phyloP scores from a whole-genome alignment of 2,329 filamentous ascomycete genomes.

The Colletotrichum cordylinicola region DNA sequence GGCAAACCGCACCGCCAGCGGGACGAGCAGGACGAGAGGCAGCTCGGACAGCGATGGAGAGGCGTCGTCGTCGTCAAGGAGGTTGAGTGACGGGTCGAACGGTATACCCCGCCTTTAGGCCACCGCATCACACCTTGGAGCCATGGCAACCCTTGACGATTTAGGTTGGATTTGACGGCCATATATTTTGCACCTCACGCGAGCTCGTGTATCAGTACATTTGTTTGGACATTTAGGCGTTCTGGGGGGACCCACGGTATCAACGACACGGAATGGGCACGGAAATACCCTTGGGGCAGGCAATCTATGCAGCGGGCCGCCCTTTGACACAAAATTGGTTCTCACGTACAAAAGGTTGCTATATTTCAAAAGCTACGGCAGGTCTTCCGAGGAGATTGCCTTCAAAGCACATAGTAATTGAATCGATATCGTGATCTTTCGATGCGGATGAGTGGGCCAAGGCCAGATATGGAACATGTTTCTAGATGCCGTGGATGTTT shows the following conservation, averaged over 20 bases:
- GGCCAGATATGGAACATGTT: background rate
- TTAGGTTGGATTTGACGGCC: background rate
- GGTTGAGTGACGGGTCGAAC: conserved; percentile 36
- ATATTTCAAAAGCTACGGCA: background rate
- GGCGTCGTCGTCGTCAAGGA: conserved; percentile 23
- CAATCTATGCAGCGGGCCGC: background rate
- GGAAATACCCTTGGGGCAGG: conserved; percentile 18
- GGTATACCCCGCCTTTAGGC: conserved; percentile 38
- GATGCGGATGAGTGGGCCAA: background rate
- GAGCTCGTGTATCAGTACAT: background rate
- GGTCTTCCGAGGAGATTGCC: background rate
- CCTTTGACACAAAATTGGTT: conserved; percentile 5
- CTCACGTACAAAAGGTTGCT: background rate
- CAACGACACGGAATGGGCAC: conserved; percentile 4
- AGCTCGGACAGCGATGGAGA: conserved; percentile 29
- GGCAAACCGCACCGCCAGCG: conserved; percentile 22
- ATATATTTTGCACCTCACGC: background rate
- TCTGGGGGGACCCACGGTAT: background rate
- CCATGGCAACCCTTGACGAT: background rate
- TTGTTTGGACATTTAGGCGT: background rate
- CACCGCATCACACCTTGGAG: background rate
- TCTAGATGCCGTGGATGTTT: background rate
- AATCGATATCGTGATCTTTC: background rate
- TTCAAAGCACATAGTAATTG: background rate
- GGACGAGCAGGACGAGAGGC: conserved; percentile 27